Percentiles rank a stretch among this genome's conserved stretches.
phyloP scores from a whole-genome alignment of 495 filamentous ascomycete species.

The Clavariopsis aquatica region DNA sequence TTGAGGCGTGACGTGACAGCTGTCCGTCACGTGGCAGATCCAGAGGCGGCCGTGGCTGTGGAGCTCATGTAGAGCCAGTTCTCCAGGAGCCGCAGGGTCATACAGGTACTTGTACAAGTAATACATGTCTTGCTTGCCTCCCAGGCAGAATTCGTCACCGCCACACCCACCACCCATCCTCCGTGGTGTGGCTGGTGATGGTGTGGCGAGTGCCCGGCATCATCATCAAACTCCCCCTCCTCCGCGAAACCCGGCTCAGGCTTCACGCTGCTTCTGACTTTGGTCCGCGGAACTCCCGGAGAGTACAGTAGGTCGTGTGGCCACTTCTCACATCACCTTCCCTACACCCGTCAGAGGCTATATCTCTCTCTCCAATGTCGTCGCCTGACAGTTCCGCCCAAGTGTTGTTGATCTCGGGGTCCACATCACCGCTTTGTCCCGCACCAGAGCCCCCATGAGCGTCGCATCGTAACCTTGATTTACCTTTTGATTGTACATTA shows the following conservation, averaged over 20 bases:
- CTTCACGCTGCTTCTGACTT: conserved; percentile 1
- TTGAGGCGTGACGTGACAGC: background rate
- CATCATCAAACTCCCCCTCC: background rate
- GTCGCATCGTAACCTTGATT: background rate
- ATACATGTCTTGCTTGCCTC: no score
- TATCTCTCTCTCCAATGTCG: background rate
- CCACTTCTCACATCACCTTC: background rate
- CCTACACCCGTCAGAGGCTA: background rate
- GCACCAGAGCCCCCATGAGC: background rate
- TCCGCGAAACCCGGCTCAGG: background rate
- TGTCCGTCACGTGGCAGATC: background rate
- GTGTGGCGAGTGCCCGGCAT: background rate
- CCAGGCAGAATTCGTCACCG: no score
- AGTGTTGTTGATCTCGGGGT: background rate
- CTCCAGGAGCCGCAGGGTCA: no score
- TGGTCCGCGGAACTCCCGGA: conserved; percentile 11
- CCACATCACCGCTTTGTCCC: conserved; percentile 6
- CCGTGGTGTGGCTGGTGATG: background rate
- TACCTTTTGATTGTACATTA: background rate
- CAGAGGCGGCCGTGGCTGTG: no score
- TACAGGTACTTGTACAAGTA: no score
- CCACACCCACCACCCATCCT: background rate
- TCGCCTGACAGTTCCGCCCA: background rate
- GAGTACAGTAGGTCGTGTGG: background rate
- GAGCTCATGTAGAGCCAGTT: no score